These are phyloP conservation scores for Agastache rugosa DNA, from an alignment of 257 asterid genomes.

Conservation along the genomic window DNA sequence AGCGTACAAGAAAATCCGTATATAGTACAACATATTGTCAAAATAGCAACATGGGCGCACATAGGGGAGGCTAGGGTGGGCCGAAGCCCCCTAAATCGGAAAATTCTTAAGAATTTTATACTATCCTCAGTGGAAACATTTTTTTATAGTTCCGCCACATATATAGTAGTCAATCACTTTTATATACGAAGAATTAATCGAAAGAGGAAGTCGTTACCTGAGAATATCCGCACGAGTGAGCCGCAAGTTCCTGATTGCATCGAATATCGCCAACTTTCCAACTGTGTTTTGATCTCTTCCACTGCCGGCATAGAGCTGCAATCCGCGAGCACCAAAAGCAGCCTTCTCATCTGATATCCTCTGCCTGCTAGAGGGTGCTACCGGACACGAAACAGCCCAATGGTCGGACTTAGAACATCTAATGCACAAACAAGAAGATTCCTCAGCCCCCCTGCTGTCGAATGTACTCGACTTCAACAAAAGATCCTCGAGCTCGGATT, in stretches of 20 bases:
- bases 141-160: too few species aligned
- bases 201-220: constrained; percentile 47
- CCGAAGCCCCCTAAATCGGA: too few species aligned
- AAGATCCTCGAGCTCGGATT: constrained; percentile 50
- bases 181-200: background rate
- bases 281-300: background rate
- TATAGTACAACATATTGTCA: background rate
- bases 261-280: constrained; percentile 45
- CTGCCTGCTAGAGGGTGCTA: constrained; percentile 26
- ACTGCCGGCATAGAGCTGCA: background rate
- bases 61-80: too few species aligned
- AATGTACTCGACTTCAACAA: constrained; percentile 34
- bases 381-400: constrained; percentile 60
- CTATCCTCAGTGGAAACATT: too few species aligned
- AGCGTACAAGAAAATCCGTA: too few species aligned
- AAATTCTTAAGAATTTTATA: too few species aligned
- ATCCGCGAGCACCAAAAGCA: background rate
- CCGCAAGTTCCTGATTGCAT: constrained; percentile 62
- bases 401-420: constrained; percentile 58
- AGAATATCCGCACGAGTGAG: constrained; percentile 67
- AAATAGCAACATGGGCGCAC: too few species aligned
- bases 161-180: background rate
- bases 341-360: too few species aligned
- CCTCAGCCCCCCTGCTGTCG: constrained; percentile 31
- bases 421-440: constrained; percentile 48